phyloP scores from a whole-genome alignment of 2,329 filamentous ascomycete genomes.

The Colletotrichum sp. region DNA sequence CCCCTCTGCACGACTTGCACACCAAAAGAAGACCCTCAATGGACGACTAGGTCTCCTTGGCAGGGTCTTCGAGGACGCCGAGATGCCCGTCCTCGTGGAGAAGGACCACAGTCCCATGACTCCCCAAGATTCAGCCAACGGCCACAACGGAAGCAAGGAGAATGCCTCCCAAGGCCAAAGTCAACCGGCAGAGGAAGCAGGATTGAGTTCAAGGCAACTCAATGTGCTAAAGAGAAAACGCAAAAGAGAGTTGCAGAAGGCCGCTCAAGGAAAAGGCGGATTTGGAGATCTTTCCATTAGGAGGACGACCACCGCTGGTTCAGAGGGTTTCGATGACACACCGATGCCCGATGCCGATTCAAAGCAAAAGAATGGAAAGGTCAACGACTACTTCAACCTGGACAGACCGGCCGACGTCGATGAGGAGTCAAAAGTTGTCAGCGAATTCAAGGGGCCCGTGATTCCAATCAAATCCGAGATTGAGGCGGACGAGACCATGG shows the following conservation, averaged over 20 bases:
- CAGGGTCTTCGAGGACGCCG: conserved; percentile 83
- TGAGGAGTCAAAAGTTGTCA: conserved; percentile 90
- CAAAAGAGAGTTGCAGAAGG: conserved; percentile 87
- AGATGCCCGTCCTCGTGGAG: conserved; percentile 64
- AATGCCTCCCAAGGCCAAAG: conserved; percentile 38
- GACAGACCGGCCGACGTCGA: conserved; percentile 80
- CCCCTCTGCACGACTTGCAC: conserved; percentile 77
- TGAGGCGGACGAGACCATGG: conserved; percentile 75
- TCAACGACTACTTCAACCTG: conserved; percentile 87
- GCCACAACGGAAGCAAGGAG: conserved; percentile 39
- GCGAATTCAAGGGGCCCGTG: conserved; percentile 89
- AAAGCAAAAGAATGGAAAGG: conserved; percentile 64
- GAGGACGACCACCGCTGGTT: conserved; percentile 63
- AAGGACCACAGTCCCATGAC: conserved; percentile 51
- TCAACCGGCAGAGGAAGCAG: conserved; percentile 65
- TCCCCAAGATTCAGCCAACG: conserved; percentile 46
- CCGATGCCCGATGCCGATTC: conserved; percentile 55
- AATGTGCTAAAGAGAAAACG: conserved; percentile 95
- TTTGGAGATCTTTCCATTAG: conserved; percentile 85
- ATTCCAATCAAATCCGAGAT: conserved; percentile 86
- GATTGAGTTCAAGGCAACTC: conserved; percentile 88
- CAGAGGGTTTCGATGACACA: conserved; percentile 68
- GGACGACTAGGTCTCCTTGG: conserved; percentile 85
- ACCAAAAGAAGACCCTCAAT: conserved; percentile 88
- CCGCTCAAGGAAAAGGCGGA: conserved; percentile 83